Evolutionary conservation across 1,284 basidiomycete genomes (phyloP), one percentile per base, ranked within the genome.

Genomic region (Schizopora paradoxa): DNA sequence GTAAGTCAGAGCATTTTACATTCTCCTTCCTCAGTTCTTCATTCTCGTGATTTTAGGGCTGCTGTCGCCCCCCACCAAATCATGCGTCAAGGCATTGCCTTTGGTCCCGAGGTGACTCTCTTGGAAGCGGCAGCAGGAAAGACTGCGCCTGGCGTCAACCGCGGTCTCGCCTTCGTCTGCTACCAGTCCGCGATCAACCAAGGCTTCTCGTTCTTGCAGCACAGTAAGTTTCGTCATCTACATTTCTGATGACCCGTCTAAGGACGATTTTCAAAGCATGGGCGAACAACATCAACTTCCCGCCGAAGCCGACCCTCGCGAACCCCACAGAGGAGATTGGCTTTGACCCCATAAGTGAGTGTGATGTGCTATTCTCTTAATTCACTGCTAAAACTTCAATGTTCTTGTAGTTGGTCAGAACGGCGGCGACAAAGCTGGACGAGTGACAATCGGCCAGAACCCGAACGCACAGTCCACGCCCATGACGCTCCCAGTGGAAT

Each of bases 141-240:
- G 53, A 73, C 74, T 2, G 47, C 54, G 11, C n/a, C n/a, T n/a
- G 16, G 39, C 7, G 54, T 66, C n/a, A 67, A 61, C n/a, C 69
- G 76, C 27, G 75, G 76, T 21, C 60, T 77, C 14, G 62, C 74
- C 19, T 77, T 77, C 53, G 67, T 62, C 10, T 68, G 63, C 36
- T 76, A 76, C 49, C 74, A 76, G 55, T 69, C 68, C 44, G 66
- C 61, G 50, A 66, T 78, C 47, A 54, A 48, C 4, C 55, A 66
- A 21, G 73, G 72, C 1, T 78, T 77, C 62, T 63, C 66, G 36
- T 75, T 76, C 59, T 59, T 74, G 26, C 74, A 77, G 53, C 49
- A 62, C 27, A 54, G 62, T 65, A 42, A 51, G 60, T 49, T 37
- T 29, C 23, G 46, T 22, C 2, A n/a, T 33, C 33, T 41, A 21